Base-by-base conservation (phyloP, 768 basidiomycete species). In the Leccinum subtestaceum region DNA sequence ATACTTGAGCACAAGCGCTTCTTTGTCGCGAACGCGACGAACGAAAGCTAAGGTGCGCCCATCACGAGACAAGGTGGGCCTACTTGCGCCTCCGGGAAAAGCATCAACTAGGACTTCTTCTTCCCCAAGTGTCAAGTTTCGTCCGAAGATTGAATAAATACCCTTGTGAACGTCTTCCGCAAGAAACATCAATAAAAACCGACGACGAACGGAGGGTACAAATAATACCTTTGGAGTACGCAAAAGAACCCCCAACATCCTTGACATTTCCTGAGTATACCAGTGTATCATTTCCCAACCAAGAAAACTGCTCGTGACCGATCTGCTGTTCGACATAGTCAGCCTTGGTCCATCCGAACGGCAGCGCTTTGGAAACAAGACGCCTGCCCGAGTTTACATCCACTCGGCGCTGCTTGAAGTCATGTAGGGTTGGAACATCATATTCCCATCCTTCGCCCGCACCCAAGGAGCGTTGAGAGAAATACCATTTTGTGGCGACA, bases 401-500 rank as follows among this genome's bases (percentile, higher is more conserved):
- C 21, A 78, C 60, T n/a, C 71, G 74, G 38, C 5, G 64, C 34
- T 62, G 59, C 52, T 58, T 52, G 23, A 21, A 21, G 21, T 62
- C 47, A 4, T 34, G 17, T 9, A 64, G 43, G 11, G 52, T 13
- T 25, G 86, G 85, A 25, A 87, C 76, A 6, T 70, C 50, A 60
- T 85, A 90, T 66, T 84, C 79, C 89, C 88, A 90, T 45, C 83
- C 86, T 76, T 90, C 89, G 2, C 86, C 87, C 1, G 86, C 87
- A 36, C 85, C 86, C 32, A 89, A 75, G 52, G 84, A 85, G 7
- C 88, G 82, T 4, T 53, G 62, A 5, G 83, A 84, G 25, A 84
- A 88, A 62, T 88, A 89, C 88, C 88, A 88, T 68, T 90, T 90
- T 11, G 88, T 89, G n/a, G 88, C 86, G 55, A 90, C 74, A 17